A percentile compares a stretch with the other conserved stretches of the same genome.
Evolutionary conservation across 352 stramenopile genomes (phyloP).

Genomic region (Globisporangium apiculatum): DNA sequence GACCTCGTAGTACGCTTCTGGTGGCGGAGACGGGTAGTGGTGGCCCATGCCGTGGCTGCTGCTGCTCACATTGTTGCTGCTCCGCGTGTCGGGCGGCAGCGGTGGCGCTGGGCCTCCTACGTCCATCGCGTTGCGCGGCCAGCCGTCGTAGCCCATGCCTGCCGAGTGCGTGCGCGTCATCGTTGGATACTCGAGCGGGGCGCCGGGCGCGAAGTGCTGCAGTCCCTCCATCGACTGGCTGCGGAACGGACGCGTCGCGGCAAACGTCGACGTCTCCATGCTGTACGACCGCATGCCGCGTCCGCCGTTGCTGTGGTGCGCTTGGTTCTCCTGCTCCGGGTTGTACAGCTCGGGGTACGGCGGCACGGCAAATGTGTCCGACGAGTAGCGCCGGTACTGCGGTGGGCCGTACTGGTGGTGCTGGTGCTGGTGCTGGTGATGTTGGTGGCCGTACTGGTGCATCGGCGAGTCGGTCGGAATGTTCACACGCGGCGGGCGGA

Average conservation of each 20-base stretch:
- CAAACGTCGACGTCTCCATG: slow-evolving; percentile 58
- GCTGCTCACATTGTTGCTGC: slow-evolving; percentile 1
- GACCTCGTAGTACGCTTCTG: slow-evolving; percentile 89
- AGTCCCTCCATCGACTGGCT: slow-evolving; percentile 73
- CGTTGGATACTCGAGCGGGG: slow-evolving; percentile 47
- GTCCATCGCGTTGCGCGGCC: slow-evolving; percentile 37
- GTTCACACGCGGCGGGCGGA: slow-evolving; percentile 59
- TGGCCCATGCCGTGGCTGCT: slow-evolving; percentile 2
- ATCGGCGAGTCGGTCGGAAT: slow-evolving; percentile 64
- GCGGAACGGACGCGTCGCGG: slow-evolving; percentile 44
- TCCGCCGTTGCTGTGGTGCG: slow-evolving; percentile 29
- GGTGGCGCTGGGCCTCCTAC: slow-evolving; percentile 34
- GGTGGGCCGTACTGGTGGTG: slow-evolving; percentile 24
- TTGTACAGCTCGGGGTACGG: slow-evolving; percentile 58
- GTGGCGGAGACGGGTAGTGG: slow-evolving; percentile 50
- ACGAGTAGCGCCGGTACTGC: slow-evolving; percentile 68
- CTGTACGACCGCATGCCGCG: slow-evolving; percentile 69
- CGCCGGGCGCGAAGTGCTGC: slow-evolving; percentile 43
- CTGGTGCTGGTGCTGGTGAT: background rate
- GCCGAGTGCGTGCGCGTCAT: slow-evolving; percentile 56
- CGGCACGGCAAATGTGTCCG: slow-evolving; percentile 50
- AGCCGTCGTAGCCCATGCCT: slow-evolving; percentile 61
- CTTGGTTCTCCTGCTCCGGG: slow-evolving; percentile 43
- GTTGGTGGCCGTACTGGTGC: slow-evolving; percentile 36
- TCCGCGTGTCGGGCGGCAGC: slow-evolving; percentile 48